phyloP scores from a whole-genome alignment of 2,329 filamentous ascomycete genomes.

The Phyllosticta citriasiana region DNA sequence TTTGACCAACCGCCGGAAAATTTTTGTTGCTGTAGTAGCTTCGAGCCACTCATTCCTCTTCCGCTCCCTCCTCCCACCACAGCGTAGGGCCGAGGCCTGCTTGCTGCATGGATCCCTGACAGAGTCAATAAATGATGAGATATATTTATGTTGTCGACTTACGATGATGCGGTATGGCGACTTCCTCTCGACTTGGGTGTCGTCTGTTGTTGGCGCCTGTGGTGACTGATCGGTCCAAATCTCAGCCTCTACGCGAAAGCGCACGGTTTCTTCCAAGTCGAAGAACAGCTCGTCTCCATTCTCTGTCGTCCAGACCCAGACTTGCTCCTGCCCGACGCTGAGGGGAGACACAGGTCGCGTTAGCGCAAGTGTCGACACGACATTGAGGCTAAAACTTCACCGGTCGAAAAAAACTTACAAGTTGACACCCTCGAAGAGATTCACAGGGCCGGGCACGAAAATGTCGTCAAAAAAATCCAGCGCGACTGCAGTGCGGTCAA shows the following conservation, averaged over 20 bases:
- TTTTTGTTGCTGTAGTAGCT: background rate
- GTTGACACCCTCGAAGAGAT: slow-evolving; percentile 36
- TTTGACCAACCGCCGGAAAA: background rate
- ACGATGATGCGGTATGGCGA: slow-evolving; percentile 60
- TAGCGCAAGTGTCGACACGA: slow-evolving; percentile 12
- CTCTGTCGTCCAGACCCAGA: slow-evolving; percentile 75
- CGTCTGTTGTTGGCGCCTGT: slow-evolving; percentile 59
- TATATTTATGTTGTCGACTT: slow-evolving; percentile 13
- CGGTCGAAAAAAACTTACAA: slow-evolving; percentile 48
- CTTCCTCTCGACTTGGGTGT: slow-evolving; percentile 51
- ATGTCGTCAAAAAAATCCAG: slow-evolving; percentile 95
- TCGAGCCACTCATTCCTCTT: slow-evolving; percentile 3
- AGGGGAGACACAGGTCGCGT: background rate
- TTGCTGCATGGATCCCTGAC: slow-evolving; percentile 37
- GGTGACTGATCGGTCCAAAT: slow-evolving; percentile 88
- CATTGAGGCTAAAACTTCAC: background rate
- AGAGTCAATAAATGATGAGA: background rate
- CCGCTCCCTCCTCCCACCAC: slow-evolving; percentile 32
- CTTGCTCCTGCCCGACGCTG: slow-evolving; percentile 63
- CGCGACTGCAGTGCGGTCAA: slow-evolving; percentile 43
- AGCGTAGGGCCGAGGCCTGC: slow-evolving; percentile 37
- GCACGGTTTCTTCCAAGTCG: slow-evolving; percentile 80
- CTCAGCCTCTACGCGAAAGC: slow-evolving; percentile 77
- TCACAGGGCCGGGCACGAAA: slow-evolving; percentile 49
- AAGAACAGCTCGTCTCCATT: slow-evolving; percentile 69